Conservation (phyloP, 805 yeast species). For the Lachancea cidri region DNA sequence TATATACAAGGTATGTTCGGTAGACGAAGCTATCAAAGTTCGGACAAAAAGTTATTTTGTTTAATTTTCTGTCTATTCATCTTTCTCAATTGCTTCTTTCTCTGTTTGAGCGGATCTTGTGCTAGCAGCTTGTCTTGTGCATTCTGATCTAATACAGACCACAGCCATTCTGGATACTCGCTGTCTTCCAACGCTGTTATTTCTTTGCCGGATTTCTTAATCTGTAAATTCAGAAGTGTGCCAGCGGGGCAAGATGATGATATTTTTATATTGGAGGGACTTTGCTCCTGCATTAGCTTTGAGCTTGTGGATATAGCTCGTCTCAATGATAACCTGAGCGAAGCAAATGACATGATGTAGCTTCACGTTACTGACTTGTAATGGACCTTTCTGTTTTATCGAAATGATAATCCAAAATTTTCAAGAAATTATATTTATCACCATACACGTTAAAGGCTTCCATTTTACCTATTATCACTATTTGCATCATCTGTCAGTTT, state of each 20-base stretch:
- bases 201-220: constrained; percentile 77
- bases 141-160: constrained; percentile 72
- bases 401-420: no score
- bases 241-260: constrained; percentile 63
- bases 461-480: no score
- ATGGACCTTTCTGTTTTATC: no score
- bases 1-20: constrained; percentile 4
- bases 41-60: constrained; percentile 69
- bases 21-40: constrained; percentile 34
- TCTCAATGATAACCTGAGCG: not conserved
- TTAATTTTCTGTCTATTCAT: constrained; percentile 67
- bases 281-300: constrained; percentile 5
- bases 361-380: no score
- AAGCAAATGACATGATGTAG: not conserved
- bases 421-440: no score
- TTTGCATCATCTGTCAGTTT: no score
- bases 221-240: constrained; percentile 62
- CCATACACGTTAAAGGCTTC: no score
- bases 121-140: constrained; percentile 54
- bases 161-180: constrained; percentile 93
- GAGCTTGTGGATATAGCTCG: constrained; percentile 6
- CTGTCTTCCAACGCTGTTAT: constrained; percentile 82
- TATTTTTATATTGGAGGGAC: constrained; percentile 3
- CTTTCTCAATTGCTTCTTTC: constrained; percentile 65
- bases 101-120: constrained; percentile 56